These are phyloP conservation scores for Calonectria pseudoreteaudii DNA, from an alignment of 2,329 filamentous ascomycete genomes.

Conservation along the genomic window DNA sequence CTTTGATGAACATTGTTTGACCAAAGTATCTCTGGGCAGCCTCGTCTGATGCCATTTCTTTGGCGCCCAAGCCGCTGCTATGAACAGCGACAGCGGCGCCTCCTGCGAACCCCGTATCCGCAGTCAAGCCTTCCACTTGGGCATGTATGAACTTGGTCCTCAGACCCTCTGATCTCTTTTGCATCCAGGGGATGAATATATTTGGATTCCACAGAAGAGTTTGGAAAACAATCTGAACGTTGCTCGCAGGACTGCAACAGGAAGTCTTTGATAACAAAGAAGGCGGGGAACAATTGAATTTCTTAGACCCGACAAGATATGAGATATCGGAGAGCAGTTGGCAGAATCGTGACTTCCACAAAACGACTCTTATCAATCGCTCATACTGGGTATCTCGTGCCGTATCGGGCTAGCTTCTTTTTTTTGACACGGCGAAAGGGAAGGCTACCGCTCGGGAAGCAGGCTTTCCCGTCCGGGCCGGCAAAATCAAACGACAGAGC, in stretches of 20 bases:
- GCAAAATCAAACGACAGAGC: not conserved
- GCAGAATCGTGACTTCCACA: not conserved
- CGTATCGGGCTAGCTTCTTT: not conserved
- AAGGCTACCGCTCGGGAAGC: not conserved
- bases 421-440: not conserved
- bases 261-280: not conserved
- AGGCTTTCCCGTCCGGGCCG: not conserved
- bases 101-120: not conserved
- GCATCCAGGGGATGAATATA: not conserved
- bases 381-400: not conserved
- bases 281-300: not conserved
- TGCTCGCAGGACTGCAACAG: not conserved
- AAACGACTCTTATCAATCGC: not conserved
- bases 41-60: not conserved
- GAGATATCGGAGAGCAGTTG: not conserved
- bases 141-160: not conserved
- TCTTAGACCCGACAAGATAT: not conserved
- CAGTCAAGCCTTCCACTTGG: not conserved
- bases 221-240: not conserved
- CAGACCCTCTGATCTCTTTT: not conserved
- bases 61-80: conserved; percentile 1
- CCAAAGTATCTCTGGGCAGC: not conserved
- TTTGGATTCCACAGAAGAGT: not conserved
- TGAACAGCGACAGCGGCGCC: not conserved
- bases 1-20: conserved; percentile 20